A percentile compares a stretch with the other conserved stretches of the same genome.
Conservation (phyloP, 2,329 filamentous ascomycete genomes). For the Diaporthe humulicola region DNA sequence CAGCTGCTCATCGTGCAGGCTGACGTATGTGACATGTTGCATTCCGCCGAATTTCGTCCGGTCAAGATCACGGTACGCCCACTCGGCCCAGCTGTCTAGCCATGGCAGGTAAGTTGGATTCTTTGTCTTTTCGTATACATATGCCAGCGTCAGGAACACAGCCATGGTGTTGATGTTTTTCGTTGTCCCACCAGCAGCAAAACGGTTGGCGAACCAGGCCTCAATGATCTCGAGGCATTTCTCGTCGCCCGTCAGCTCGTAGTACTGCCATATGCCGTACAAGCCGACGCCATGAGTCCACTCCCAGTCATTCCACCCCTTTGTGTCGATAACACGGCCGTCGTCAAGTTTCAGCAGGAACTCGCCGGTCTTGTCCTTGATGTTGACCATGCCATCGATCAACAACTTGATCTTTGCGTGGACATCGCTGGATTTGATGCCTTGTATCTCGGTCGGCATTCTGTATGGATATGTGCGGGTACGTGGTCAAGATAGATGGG, state of each 20-base stretch:
- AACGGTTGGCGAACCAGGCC: constrained; percentile 79
- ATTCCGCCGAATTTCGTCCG: constrained; percentile 79
- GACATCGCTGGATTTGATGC: constrained; percentile 61
- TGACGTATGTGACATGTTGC: constrained; percentile 81
- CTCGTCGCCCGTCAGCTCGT: constrained; percentile 75
- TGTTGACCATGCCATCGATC: constrained; percentile 82
- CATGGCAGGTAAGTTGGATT: constrained; percentile 80
- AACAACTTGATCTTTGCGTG: constrained; percentile 73
- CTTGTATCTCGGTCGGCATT: constrained; percentile 59
- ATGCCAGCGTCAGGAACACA: constrained; percentile 80
- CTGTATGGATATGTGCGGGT: constrained; percentile 33
- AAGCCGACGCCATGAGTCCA: constrained; percentile 86
- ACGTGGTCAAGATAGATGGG: neutral
- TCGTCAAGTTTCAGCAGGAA: constrained; percentile 80
- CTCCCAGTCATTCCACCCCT: constrained; percentile 88
- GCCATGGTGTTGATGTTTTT: constrained; percentile 93
- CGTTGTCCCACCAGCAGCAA: constrained; percentile 78
- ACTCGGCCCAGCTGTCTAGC: constrained; percentile 86
- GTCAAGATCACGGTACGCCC: constrained; percentile 82
- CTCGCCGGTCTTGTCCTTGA: constrained; percentile 80
- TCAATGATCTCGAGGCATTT: constrained; percentile 75
- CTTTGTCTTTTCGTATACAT: constrained; percentile 81
- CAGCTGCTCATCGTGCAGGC: constrained; percentile 79
- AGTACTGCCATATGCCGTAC: constrained; percentile 87
- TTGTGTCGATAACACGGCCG: constrained; percentile 84